Base-by-base conservation (phyloP, 2,329 filamentous ascomycete genomes). In the Cladosporium velox region DNA sequence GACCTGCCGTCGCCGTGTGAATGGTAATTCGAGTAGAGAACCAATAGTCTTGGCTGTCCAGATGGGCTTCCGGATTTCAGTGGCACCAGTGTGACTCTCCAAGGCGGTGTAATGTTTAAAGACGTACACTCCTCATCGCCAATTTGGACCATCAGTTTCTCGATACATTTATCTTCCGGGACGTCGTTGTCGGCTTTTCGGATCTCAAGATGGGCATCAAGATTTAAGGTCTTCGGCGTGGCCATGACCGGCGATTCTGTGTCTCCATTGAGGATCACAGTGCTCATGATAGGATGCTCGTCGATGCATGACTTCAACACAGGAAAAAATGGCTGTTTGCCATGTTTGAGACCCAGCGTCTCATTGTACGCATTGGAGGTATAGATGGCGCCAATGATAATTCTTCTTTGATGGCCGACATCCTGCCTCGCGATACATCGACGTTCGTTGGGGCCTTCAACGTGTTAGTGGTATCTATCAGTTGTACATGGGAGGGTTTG, bases 21-120 rank as follows among this genome's bases (percentile, higher is more conserved):
- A 70, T 84, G 82, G 0, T 80, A 83, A 68, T 74, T 82, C 0
- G 75, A 71, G 64, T 82, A 83, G 0, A 76, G 73, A 5, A 83
- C 47, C 12, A 65, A 61, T 15, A 72, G 70, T 10, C 49, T 54
- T 34, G 55, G 41, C 10, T 21, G 18, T 32, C 28, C 28, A 24
- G 52, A 14, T 44, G 44, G 2, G 1, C 5, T 6, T 10, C 5
- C 21, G 6, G 32, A 8, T 21, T 6, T 12, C 14, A 62, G 24
- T 4, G 76, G 76, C 4, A 78, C 65, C 5, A 82, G 72, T 34
- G 78, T 71, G 24, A 83, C 75, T 51, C 75, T 76, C 82, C 82
- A 84, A 26, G 79, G 79, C 5, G 81, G 81, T 0, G 73, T 70
- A 2, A 59, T 65, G 30, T 68, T 65, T 24, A 67, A 15, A 24